Conservation (phyloP, 2,329 filamentous ascomycete genomes). For the Proliferodiscus dingleyae region DNA sequence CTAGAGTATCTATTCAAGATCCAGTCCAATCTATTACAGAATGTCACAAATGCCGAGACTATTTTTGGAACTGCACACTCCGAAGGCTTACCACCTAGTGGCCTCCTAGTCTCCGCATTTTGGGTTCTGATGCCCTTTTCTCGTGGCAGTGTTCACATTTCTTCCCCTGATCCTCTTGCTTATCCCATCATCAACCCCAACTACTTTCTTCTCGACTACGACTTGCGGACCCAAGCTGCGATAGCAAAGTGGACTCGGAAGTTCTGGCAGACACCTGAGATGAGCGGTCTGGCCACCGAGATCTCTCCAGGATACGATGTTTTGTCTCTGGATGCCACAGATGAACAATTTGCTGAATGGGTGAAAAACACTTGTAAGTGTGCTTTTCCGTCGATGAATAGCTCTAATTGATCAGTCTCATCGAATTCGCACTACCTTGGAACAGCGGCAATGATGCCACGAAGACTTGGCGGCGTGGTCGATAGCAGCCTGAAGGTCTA, state of each 20-base stretch:
- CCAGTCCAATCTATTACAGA: conserved; percentile 46
- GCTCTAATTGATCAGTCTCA: not conserved
- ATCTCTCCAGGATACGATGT: conserved; percentile 21
- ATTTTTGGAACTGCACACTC: conserved; percentile 20
- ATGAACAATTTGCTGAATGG: conserved; percentile 8
- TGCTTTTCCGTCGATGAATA: not conserved
- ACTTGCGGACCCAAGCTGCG: conserved; percentile 32
- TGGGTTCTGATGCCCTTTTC: conserved; percentile 38
- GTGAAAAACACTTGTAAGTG: conserved; percentile 9
- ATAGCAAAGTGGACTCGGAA: conserved; percentile 27
- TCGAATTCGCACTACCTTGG: conserved; percentile 12
- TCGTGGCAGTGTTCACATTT: conserved; percentile 38
- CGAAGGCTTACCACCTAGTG: conserved; percentile 12
- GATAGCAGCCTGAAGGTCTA: conserved; percentile 32
- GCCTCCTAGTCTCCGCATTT: conserved; percentile 34
- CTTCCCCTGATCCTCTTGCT: conserved; percentile 27
- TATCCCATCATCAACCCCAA: conserved; percentile 35
- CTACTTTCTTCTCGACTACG: conserved; percentile 38
- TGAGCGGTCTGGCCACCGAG: conserved; percentile 9
- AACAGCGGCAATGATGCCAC: conserved; percentile 28
- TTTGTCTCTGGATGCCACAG: conserved; percentile 23
- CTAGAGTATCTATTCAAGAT: conserved; percentile 39
- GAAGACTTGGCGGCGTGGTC: conserved; percentile 32
- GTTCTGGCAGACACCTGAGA: conserved; percentile 15
- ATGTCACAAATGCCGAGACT: conserved; percentile 22